These are phyloP conservation scores for Sugiyamaella novakii DNA, from an alignment of 1,139 yeast genomes.

Conservation along the genomic window DNA sequence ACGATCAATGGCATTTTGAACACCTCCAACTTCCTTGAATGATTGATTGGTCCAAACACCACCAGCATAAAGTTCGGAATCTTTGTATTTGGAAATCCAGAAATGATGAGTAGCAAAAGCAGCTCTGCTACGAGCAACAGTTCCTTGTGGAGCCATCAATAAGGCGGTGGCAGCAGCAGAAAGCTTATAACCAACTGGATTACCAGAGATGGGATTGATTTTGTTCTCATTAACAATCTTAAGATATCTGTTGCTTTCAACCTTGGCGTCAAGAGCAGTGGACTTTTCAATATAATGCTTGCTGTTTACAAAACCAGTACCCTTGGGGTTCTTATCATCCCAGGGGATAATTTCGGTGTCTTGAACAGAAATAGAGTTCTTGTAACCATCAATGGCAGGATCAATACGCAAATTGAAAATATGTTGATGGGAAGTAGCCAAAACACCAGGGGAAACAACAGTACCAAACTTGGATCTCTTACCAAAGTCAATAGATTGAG, in stretches of 20 bases:
- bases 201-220: slow-evolving; percentile 72
- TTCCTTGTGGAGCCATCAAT: slow-evolving; percentile 65
- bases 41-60: slow-evolving; percentile 83
- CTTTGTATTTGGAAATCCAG: slow-evolving; percentile 75
- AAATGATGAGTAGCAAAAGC: slow-evolving; percentile 71
- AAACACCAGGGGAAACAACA: slow-evolving; percentile 78
- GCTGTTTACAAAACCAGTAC: slow-evolving; percentile 72
- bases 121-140: slow-evolving; percentile 67
- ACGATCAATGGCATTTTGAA: slow-evolving; percentile 63
- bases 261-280: slow-evolving; percentile 72
- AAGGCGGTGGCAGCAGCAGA: slow-evolving; percentile 76
- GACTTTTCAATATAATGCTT: slow-evolving; percentile 70
- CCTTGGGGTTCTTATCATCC: slow-evolving; percentile 63
- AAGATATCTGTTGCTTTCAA: slow-evolving; percentile 73
- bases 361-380: slow-evolving; percentile 67
- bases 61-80: slow-evolving; percentile 69
- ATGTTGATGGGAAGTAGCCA: slow-evolving; percentile 91
- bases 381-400: slow-evolving; percentile 84
- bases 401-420: slow-evolving; percentile 81
- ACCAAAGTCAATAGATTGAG: slow-evolving; percentile 78
- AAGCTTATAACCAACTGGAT: slow-evolving; percentile 83
- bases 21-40: slow-evolving; percentile 62
- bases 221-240: slow-evolving; percentile 74
- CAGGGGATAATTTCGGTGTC: slow-evolving; percentile 71
- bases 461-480: slow-evolving; percentile 82